Evolutionary conservation across 306 rosid genomes (phyloP).

Genomic region (Begonia masoniana): DNA sequence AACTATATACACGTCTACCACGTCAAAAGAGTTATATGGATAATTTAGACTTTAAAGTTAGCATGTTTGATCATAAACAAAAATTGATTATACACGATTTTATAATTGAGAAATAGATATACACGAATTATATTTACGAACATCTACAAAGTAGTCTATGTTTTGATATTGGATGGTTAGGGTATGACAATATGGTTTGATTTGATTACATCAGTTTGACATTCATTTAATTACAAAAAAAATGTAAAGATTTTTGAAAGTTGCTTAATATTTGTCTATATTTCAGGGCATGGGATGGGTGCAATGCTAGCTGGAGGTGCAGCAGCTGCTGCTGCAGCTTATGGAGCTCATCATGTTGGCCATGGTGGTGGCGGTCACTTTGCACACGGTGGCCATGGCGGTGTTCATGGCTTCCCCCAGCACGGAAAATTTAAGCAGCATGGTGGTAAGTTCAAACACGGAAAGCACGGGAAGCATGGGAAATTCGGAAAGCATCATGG

Average conservation of each 20-base stretch:
- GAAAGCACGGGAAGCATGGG: conserved; percentile 15
- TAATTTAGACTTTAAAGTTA: too few species aligned
- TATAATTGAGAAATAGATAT: too few species aligned
- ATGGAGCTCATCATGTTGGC: conserved; percentile 34
- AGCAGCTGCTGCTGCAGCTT: conserved; percentile 73
- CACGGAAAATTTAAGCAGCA: conserved; percentile 22
- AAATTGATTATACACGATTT: too few species aligned
- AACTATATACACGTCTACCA: too few species aligned
- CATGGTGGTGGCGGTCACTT: conserved; percentile 15
- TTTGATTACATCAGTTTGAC: background rate
- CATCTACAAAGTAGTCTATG: too few species aligned
- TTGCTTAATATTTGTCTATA: background rate
- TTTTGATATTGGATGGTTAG: too few species aligned
- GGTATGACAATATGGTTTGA: background rate
- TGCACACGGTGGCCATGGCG: conserved; percentile 8
- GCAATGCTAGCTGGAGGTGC: conserved; percentile 71
- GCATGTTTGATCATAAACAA: too few species aligned
- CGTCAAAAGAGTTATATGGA: too few species aligned
- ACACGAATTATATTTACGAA: too few species aligned
- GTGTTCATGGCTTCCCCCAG: conserved; percentile 15
- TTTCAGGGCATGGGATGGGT: conserved; percentile 46
- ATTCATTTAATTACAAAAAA: too few species aligned
- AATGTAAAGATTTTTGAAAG: background rate
- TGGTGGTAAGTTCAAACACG: conserved; percentile 19
- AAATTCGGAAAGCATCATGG: conserved; percentile 23